Base-by-base conservation (phyloP, 805 yeast species). In the Monosporozyma yasuniensis region DNA sequence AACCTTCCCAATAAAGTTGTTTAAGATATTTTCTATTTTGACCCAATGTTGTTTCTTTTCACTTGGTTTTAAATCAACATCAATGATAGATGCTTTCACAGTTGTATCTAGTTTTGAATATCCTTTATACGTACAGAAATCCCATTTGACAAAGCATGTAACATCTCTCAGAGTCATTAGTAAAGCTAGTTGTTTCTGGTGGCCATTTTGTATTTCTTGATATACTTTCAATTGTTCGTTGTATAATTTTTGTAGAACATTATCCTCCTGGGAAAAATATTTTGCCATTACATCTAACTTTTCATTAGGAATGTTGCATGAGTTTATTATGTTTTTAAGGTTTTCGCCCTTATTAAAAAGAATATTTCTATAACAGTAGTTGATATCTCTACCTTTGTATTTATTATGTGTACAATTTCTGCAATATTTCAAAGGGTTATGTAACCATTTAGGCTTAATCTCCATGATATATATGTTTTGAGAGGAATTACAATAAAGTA, bases 21-120 rank as follows among this genome's bases (percentile, higher is more conserved):
- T 42, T 18, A 53, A 19, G 4, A 11, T 19, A 8, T 39, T n/a
- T 6, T 44, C 47, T 12, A 73, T 71, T 9, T 61, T 60, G 5
- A 59, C 51, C 84, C 84, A 79, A 55, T 77, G 75, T 23, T 61
- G 55, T 65, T 71, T 72, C 51, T 76, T 78, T 22, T 62, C 52
- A 12, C 59, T 65, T 2, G 77, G 73, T 59, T 80, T 80, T 45
- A 77, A 69, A 56, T 80, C 84, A 43, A 77, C 69, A 59, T 80
- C 84, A 37, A 78, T 74, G 12, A 80, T 64, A 7, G 51, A 56
- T 3, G 55, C 59, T 11, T 47, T 19, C 16, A 12, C 50, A 22
- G 6, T 47, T n/a, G 44, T 11, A 16, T 34, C 10, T 10, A 21
- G 14, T 12, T n/a, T 3, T 10, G 23, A 12, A 25, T 25, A n/a